These are phyloP conservation scores for Ceratocystis papillata DNA, from an alignment of 2,329 filamentous ascomycete genomes.

Conservation along the genomic window DNA sequence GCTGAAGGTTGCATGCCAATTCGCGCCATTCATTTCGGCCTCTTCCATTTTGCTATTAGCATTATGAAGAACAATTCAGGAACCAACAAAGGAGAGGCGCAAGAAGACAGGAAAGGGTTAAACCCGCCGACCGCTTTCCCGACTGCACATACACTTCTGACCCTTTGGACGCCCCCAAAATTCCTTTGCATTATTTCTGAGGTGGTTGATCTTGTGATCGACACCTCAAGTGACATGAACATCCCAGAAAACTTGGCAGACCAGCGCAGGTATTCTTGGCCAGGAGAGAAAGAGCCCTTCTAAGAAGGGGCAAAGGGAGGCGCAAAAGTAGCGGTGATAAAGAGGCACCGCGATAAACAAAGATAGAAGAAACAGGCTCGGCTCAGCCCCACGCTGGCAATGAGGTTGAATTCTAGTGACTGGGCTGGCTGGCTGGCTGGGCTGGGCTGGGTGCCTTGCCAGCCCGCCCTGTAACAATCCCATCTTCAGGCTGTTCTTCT, in stretches of 20 bases:
- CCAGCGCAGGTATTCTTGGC: conserved; percentile 1
- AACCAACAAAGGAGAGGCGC: too few species aligned
- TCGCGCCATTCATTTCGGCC: not conserved
- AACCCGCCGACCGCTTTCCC: not conserved
- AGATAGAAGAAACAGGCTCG: not conserved
- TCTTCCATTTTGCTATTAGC: not conserved
- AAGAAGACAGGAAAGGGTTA: not conserved
- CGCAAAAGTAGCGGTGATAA: not conserved
- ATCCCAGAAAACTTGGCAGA: not conserved
- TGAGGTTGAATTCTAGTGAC: not conserved
- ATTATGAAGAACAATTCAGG: not conserved
- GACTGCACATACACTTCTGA: not conserved
- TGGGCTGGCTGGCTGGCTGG: not conserved
- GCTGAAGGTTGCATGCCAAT: not conserved
- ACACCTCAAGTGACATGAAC: conserved; percentile 4
- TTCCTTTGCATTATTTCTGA: conserved; percentile 1
- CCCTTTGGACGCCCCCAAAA: not conserved
- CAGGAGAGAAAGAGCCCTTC: not conserved
- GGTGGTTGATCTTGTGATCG: conserved; percentile 6
- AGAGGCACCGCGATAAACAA: not conserved
- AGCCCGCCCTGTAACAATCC: too few species aligned
- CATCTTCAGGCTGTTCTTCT: too few species aligned
- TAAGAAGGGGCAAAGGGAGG: not conserved
- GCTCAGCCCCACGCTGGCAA: not conserved
- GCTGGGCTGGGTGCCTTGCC: too few species aligned